Evolutionary conservation across 371 early-diverging fungal genomes (phyloP), one percentile per base, ranked within the genome.

Genomic region (Thermomucor indicae-seudaticae): DNA sequence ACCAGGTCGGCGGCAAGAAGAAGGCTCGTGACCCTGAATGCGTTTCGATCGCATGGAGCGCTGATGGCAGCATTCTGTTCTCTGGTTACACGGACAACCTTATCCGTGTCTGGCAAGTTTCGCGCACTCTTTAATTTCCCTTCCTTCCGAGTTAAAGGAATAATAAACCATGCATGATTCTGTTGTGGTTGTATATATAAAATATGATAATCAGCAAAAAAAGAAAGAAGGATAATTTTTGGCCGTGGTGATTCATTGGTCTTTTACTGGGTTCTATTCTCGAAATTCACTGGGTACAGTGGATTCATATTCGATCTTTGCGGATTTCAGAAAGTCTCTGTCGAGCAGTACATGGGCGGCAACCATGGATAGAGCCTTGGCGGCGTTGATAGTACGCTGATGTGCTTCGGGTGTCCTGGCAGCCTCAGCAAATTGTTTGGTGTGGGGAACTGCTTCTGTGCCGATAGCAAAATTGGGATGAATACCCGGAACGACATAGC

Each of bases 1-100:
- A 75, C 64, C 84, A 81, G 58, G 74, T 79, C 59, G 87, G 85
- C 69, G n/a, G n/a, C n/a, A 81, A 84, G 80, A 62, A 62, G 55
- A 83, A 85, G 69, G 65, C 75, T 51, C 77, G 81, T 60, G 95
- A 92, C 49, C 85, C 89, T 53, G 75, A 79, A 71, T 90, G 90
- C 77, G 83, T 95, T 75, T 95, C 96, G 69, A 84, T 98, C 50
- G 94, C 96, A 69, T 97, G 97, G 98, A 91, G 91, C 60, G 88
- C 94, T 58, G 98, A 99, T 78, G 97, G 99, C 69, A 86, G 88
- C 78, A 94, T 93, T 54, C 84, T 99, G 70, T 95, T 97, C 79
- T 86, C 96, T 79, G 99, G 99, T 58, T 98, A 97, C 92, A 89
- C 96, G 64, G 98, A 96, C 76, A 86, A 86, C 81, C 62, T 83